These are phyloP conservation scores for Alternaria postmessia DNA, from an alignment of 2,329 filamentous ascomycete species.

Conservation along the genomic window DNA sequence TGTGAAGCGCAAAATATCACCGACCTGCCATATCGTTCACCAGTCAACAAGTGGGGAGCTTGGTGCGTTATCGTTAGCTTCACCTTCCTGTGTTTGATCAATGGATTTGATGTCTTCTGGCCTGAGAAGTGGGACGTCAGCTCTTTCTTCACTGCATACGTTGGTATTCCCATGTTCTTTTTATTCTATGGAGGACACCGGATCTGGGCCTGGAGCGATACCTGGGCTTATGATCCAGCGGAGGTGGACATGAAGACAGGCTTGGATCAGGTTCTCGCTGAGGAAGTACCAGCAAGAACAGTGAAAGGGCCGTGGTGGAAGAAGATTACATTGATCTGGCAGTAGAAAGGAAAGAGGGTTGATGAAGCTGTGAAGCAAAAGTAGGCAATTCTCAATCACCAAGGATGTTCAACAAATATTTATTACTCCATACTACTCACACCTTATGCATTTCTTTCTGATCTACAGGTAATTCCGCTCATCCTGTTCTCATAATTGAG, in stretches of 20 bases:
- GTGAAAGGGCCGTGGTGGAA: conserved; percentile 32
- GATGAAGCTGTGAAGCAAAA: neutral
- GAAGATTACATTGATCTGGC: conserved; percentile 37
- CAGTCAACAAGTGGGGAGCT: conserved; percentile 70
- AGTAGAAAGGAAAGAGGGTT: conserved; percentile 17
- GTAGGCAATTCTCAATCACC: neutral
- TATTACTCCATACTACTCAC: neutral
- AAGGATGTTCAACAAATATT: neutral
- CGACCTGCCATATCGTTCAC: conserved; percentile 62
- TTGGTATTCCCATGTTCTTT: conserved; percentile 70
- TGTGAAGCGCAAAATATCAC: conserved; percentile 62
- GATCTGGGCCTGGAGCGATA: conserved; percentile 57
- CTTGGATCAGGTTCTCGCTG: conserved; percentile 39
- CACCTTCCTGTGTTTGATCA: conserved; percentile 71
- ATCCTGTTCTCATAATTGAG: too few species aligned
- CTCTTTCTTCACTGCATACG: conserved; percentile 71
- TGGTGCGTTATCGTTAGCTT: conserved; percentile 68
- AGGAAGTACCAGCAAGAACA: conserved; percentile 42
- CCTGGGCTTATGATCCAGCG: conserved; percentile 59
- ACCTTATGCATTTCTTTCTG: neutral
- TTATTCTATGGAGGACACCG: conserved; percentile 63
- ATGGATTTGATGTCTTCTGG: conserved; percentile 66
- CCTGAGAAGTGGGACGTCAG: conserved; percentile 65
- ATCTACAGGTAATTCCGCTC: neutral
- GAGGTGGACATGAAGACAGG: conserved; percentile 63